Evolutionary conservation across 2,329 filamentous ascomycete species (phyloP), one percentile per base, ranked within the genome.

Genomic region (Didymella exigua): DNA sequence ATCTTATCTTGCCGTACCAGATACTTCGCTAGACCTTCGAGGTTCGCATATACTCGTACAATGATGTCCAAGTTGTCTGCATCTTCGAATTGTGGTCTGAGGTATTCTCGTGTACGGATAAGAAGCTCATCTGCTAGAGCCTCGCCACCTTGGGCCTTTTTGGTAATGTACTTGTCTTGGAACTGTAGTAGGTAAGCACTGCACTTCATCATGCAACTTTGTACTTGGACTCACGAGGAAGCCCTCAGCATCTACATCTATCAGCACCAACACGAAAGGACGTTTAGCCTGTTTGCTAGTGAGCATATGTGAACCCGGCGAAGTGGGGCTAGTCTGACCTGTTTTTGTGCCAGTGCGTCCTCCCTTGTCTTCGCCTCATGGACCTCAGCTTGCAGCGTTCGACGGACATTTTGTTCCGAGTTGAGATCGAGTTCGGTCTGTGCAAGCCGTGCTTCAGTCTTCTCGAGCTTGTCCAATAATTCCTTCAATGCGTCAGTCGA

Each of bases 191-290:
- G 7, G 19, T 62, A 9, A 63, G 44, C 18, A 21, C 16, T 14
- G 16, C 42, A 29, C 29, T 13, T 40, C 2, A 14, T 23, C 23
- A 1, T 24, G 4, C 5, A 21, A 4, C 14, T 1, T 30, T 16
- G 1, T 2, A 14, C 11, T 23, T 10, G 4, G 8, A 58, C 64
- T 3, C 62, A 75, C 72, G 37, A 73, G 48, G 47, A 74, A 75
- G 7, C 71, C 72, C 16, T 75, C 72, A 4, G 71, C 69, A 58
- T 74, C 72, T 19, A 71, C 71, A 33, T 75, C 72, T n/a, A 75
- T 67, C 8, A 75, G 69, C 1, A 74, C 69, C 6, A 75, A 54
- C 10, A 65, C 72, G 27, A 74, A 75, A 19, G 72, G 72, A 33
- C 72, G 63, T 51, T 65, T 63, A 49, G 70, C 61, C 68, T 72